Percentiles rank a stretch among this genome's conserved stretches.
Evolutionary conservation across 2,329 filamentous ascomycete genomes (phyloP).

Genomic region (Cytospora chrysosperma): DNA sequence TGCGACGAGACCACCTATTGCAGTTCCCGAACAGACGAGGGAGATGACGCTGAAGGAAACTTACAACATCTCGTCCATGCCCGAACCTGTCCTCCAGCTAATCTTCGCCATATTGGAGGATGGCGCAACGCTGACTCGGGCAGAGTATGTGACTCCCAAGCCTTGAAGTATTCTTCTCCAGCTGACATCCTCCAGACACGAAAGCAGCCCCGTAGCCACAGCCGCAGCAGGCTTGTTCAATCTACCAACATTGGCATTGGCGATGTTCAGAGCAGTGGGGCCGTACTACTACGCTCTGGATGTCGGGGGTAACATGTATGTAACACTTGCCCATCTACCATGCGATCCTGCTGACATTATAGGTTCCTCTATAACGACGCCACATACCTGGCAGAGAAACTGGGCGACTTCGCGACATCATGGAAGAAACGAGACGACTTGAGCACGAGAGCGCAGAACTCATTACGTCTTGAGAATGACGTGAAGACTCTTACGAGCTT

Average conservation of each 20-base stretch:
- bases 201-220: constrained; percentile 59
- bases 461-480: constrained; percentile 60
- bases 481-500: constrained; percentile 59
- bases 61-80: constrained; percentile 86
- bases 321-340: background rate
- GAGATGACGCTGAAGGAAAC: constrained; percentile 80
- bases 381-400: constrained; percentile 59
- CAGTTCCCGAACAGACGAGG: constrained; percentile 40
- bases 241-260: constrained; percentile 69
- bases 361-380: constrained; percentile 69
- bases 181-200: constrained; percentile 33
- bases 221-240: constrained; percentile 69
- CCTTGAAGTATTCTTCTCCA: background rate
- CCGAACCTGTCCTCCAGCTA: constrained; percentile 70
- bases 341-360: background rate
- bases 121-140: constrained; percentile 56
- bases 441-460: constrained; percentile 47
- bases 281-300: constrained; percentile 69
- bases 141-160: constrained; percentile 38
- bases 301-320: constrained; percentile 63
- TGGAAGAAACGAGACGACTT: constrained; percentile 58
- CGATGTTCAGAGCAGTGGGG: constrained; percentile 77
- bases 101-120: constrained; percentile 62
- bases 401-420: constrained; percentile 46
- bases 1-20: constrained; percentile 15